phyloP scores from a whole-genome alignment of 345 rosid species.

The Salix koriyanagi region DNA sequence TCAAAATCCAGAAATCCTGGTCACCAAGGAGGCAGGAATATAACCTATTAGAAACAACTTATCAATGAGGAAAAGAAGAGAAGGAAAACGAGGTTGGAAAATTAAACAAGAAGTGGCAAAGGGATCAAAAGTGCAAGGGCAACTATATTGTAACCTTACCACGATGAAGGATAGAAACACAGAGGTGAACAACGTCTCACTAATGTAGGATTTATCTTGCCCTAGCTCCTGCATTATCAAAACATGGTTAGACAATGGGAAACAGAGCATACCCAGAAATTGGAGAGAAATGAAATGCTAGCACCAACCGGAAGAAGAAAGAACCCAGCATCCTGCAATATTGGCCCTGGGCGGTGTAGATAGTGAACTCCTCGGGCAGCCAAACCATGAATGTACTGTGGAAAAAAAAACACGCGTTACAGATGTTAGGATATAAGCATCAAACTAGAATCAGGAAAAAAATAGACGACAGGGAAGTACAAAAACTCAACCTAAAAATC shows the following conservation, averaged over 20 bases:
- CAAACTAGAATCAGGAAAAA: neutral
- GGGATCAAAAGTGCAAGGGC: neutral
- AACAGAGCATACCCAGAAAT: neutral
- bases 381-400: conserved; percentile 89
- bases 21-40: neutral
- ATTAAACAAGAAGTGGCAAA: neutral
- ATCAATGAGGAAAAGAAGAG: neutral
- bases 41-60: neutral
- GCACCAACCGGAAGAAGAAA: conserved; percentile 74
- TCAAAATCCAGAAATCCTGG: neutral
- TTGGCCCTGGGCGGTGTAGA: conserved; percentile 81
- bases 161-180: conserved; percentile 64
- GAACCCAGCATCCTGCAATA: conserved; percentile 86
- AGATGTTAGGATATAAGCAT: neutral
- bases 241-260: conserved; percentile 11
- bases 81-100: neutral
- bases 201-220: conserved; percentile 83
- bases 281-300: neutral
- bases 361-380: conserved; percentile 97
- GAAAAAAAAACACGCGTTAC: neutral
- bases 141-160: conserved; percentile 45
- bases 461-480: neutral
- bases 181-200: conserved; percentile 71
- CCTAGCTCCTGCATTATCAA: conserved; percentile 72
- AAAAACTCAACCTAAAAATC: neutral